Evolutionary conservation across 2,329 filamentous ascomycete genomes (phyloP).

Genomic region (Cordyceps cateniannulata): DNA sequence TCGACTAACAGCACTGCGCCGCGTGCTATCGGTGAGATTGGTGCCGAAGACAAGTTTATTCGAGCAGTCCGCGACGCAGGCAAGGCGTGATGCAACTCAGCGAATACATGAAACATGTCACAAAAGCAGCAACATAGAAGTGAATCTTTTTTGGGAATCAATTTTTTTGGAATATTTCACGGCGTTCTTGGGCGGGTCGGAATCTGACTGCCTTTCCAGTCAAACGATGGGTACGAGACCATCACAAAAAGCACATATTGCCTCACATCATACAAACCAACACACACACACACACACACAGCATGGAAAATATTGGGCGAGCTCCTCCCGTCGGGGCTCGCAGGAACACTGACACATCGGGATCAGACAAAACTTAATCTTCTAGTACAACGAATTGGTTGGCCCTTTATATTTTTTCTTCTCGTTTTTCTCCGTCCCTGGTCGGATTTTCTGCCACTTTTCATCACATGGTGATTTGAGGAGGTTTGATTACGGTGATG

Average conservation of each 20-base stretch:
- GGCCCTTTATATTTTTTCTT: neutral
- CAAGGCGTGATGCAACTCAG: slow-evolving; percentile 22
- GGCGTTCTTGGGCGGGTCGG: neutral
- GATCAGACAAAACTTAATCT: slow-evolving; percentile 3
- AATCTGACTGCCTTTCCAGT: neutral
- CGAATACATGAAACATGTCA: neutral
- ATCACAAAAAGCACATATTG: slow-evolving; percentile 1
- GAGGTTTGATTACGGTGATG: neutral
- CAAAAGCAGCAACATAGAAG: slow-evolving; percentile 1
- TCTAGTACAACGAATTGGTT: neutral
- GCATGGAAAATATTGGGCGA: neutral
- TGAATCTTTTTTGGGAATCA: neutral
- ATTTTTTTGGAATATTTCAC: slow-evolving; percentile 2
- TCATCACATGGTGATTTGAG: neutral
- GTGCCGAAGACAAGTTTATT: slow-evolving; percentile 45
- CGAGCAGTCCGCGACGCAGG: slow-evolving; percentile 32
- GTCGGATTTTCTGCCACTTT: neutral
- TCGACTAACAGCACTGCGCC: slow-evolving; percentile 24
- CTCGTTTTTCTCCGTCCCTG: neutral
- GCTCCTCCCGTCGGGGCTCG: neutral
- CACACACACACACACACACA: neutral
- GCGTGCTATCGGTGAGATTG: slow-evolving; percentile 32
- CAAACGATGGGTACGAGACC: neutral
- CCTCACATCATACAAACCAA: neutral
- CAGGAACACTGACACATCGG: neutral